phyloP scores from a whole-genome alignment of 2,329 filamentous ascomycete species.

The Talaromyces sp. region DNA sequence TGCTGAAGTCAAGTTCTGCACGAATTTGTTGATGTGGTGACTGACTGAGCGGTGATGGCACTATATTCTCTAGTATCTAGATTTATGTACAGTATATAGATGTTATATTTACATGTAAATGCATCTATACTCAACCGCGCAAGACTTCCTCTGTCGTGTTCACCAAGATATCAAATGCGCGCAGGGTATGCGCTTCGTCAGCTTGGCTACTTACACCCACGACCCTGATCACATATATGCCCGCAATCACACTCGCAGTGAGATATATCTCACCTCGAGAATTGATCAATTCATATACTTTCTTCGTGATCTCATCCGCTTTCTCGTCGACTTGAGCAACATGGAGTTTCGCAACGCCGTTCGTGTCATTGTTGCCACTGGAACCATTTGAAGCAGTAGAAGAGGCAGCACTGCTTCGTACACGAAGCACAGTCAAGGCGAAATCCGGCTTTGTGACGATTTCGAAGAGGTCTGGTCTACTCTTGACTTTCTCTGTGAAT shows the following conservation, averaged over 20 bases:
- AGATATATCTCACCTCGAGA: constrained; percentile 73
- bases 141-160: constrained; percentile 57
- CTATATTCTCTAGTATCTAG: not conserved
- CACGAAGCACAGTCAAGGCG: constrained; percentile 71
- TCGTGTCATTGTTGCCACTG: constrained; percentile 21
- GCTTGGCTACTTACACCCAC: constrained; percentile 68
- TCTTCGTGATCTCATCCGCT: constrained; percentile 66
- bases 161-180: constrained; percentile 72
- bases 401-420: constrained; percentile 45
- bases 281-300: constrained; percentile 73
- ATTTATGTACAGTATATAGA: not conserved
- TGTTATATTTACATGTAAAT: not conserved
- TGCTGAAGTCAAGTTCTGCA: not conserved
- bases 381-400: constrained; percentile 11
- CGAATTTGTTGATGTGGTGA: too few relatives aligned
- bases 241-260: constrained; percentile 71
- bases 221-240: constrained; percentile 74
- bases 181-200: constrained; percentile 68
- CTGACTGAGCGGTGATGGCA: not conserved
- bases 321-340: constrained; percentile 44
- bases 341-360: constrained; percentile 28
- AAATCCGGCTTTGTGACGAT: constrained; percentile 73
- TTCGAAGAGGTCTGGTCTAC: constrained; percentile 66
- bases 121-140: not conserved
- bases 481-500: constrained; percentile 61